A percentile compares a stretch with the other conserved stretches of the same genome.
phyloP scores from a whole-genome alignment of 352 stramenopile genomes.

The Thalassiosira mediterranea region DNA sequence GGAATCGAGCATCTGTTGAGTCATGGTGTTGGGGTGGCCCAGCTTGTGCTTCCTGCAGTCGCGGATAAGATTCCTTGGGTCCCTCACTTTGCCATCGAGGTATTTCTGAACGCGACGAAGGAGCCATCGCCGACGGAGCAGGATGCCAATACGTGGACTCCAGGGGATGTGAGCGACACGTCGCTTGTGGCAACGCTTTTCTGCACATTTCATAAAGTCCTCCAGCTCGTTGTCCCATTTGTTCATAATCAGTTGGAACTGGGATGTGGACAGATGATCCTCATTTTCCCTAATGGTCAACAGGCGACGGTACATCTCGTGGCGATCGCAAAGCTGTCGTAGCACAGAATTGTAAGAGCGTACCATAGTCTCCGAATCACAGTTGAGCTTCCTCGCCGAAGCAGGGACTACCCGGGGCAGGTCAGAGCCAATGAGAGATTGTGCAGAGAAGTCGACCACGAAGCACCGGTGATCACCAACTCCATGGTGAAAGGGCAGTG shows the following conservation, averaged over 20 bases:
- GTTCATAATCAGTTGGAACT: background rate
- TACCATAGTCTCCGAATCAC: background rate
- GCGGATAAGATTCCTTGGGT: slow-evolving; percentile 2
- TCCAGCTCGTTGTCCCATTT: slow-evolving; percentile 11
- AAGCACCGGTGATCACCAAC: slow-evolving; percentile 14
- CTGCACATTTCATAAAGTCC: slow-evolving; percentile 6
- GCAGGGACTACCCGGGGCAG: background rate
- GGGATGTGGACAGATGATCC: background rate
- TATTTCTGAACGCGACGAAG: background rate
- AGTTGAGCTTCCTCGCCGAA: background rate
- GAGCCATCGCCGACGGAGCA: background rate
- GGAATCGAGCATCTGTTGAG: background rate
- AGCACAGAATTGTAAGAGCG: background rate
- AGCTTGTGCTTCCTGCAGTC: background rate
- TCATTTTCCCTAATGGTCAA: background rate
- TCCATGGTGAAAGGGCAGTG: background rate
- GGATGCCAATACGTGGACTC: background rate
- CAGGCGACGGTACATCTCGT: background rate
- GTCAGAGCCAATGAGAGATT: slow-evolving; percentile 3
- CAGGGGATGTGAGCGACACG: background rate
- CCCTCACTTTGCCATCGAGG: background rate
- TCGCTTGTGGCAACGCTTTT: background rate
- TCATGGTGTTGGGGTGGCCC: background rate
- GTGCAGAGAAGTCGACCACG: slow-evolving; percentile 4
- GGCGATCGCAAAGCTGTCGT: background rate